Evolutionary conservation across 768 basidiomycete genomes (phyloP), one percentile per base, ranked within the genome.

Genomic region (Tricholomella constricta): DNA sequence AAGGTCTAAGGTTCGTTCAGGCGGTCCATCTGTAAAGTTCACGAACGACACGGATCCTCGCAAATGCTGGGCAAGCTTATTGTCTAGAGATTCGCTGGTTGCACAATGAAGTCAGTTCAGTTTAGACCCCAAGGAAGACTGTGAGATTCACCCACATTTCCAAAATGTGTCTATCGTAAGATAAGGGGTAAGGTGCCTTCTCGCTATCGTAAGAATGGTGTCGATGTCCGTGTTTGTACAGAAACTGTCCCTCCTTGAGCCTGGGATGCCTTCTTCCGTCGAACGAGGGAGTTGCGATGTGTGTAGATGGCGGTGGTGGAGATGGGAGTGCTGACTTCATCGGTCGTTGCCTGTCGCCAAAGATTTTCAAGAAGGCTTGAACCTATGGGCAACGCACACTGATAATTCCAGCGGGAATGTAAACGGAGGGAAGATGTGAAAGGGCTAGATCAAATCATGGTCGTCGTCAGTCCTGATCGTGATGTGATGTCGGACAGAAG

Each of bases 161-260:
- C 36, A 90, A 70, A 48, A 88, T 72, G 37, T 83, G 71, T 45
- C 76, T 77, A 64, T 89, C 84, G 65, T 89, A 91, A 22, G 82
- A 85, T 32, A 88, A 64, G 1, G 89, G 89, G 72, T 91, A 91
- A 2, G 88, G 89, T 2, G 86, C 89, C 71, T 91, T 89, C 65
- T 88, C 86, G 34, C 76, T 78, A 56, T 85, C 84, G 62, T 84
- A 85, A 15, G 80, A 75, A 64, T 90, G 89, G 54, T 86, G 84
- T 48, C 75, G 76, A 42, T 79, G 80, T 41, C 88, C 88, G 61
- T 85, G 65, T 61, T 85, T 87, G 58, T 69, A 64, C 37, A 78
- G 62, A 63, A 87, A 88, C 44, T 78, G 79, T 51, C 73, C 77
- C 65, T 88, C 85, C 65, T 80, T 86, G 54, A 64, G 69, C 46